A percentile compares a stretch with the other conserved stretches of the same genome.
phyloP scores from a whole-genome alignment of 2,329 filamentous ascomycete genomes.

The Colletotrichum zoysiae region DNA sequence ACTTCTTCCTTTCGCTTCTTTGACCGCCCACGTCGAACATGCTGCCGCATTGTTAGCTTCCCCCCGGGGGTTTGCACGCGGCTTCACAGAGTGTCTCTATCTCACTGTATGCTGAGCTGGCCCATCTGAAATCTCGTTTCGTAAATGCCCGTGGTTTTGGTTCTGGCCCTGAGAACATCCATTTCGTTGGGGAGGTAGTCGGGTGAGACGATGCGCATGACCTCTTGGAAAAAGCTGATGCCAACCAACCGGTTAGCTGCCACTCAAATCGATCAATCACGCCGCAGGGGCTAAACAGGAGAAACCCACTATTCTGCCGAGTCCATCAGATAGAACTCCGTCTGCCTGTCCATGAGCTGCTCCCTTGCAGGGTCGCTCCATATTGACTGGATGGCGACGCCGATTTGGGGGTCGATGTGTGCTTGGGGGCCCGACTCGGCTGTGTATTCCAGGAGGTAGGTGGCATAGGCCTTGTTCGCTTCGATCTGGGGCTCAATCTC shows the following conservation, averaged over 20 bases:
- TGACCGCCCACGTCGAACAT: constrained; percentile 99
- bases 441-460: constrained; percentile 88
- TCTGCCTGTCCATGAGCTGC: constrained; percentile 90
- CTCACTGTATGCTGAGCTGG: constrained; percentile 97
- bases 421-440: constrained; percentile 92
- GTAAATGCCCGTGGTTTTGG: constrained; percentile 99
- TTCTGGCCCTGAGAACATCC: constrained; percentile 94
- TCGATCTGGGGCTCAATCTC: constrained; percentile 81
- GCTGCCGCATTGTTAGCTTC: constrained; percentile 61
- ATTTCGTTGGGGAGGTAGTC: constrained; percentile 95
- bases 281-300: not conserved
- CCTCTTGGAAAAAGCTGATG: constrained; percentile 93
- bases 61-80: not conserved
- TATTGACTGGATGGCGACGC: constrained; percentile 84
- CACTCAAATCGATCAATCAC: not conserved
- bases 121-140: constrained; percentile 99
- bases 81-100: constrained; percentile 50
- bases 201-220: constrained; percentile 82
- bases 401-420: constrained; percentile 83
- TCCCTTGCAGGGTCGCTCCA: constrained; percentile 92
- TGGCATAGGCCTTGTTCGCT: constrained; percentile 78
- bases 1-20: constrained; percentile 97
- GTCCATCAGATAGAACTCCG: constrained; percentile 99
- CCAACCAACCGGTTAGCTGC: constrained; percentile 43
- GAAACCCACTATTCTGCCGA: constrained; percentile 92